A percentile compares a stretch with the other conserved stretches of the same genome.
Evolutionary conservation across 352 stramenopile genomes (phyloP).

Genomic region (Phytophthora megakarya): DNA sequence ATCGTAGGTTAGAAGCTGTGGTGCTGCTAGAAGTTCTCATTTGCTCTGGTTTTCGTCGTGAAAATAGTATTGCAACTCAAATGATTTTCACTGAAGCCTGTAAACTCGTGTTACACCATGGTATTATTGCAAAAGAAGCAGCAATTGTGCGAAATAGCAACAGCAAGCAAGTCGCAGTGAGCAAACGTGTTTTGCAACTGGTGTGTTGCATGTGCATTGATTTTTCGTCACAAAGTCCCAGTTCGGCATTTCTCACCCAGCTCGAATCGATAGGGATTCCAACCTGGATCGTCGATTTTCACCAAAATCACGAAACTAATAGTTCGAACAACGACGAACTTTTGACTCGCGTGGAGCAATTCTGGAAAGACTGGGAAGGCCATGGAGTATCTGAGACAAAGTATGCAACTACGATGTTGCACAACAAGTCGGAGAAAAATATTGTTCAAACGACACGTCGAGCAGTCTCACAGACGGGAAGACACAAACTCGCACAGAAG

Average conservation of each 20-base stretch:
- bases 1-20: constrained; percentile 24
- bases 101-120: constrained; percentile 28
- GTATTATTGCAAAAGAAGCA: constrained; percentile 28
- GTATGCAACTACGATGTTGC: neutral
- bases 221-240: constrained; percentile 27
- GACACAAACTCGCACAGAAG: neutral
- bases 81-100: constrained; percentile 34
- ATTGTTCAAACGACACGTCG: constrained; percentile 1
- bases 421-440: constrained; percentile 7
- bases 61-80: constrained; percentile 29
- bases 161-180: constrained; percentile 19
- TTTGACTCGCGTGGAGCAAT: constrained; percentile 18
- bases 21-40: constrained; percentile 35
- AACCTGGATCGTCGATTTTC: constrained; percentile 29
- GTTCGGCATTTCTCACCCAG: constrained; percentile 25
- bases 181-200: constrained; percentile 46
- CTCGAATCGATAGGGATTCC: constrained; percentile 32
- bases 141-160: constrained; percentile 9
- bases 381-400: neutral
- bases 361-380: constrained; percentile 42
- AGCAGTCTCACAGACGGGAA: neutral
- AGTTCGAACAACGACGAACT: neutral
- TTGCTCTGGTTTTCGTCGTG: neutral
- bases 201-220: constrained; percentile 45
- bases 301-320: constrained; percentile 14